Percentiles rank a stretch among this genome's conserved stretches.
phyloP scores from a whole-genome alignment of 2,329 filamentous ascomycete genomes.

The Botryotinia convoluta region DNA sequence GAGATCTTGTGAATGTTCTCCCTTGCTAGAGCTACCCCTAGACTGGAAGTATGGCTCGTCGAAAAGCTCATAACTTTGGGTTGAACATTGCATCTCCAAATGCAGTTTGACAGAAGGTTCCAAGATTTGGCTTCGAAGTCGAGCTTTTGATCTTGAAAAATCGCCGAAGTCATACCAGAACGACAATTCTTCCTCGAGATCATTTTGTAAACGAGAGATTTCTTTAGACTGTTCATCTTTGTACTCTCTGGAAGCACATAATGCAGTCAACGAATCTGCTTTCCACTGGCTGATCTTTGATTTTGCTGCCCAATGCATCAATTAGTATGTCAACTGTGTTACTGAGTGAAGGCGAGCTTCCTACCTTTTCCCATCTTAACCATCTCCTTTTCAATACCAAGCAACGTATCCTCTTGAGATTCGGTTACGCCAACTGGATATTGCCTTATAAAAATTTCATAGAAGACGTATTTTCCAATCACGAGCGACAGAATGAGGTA shows the following conservation, averaged over 20 bases:
- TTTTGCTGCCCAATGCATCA: not conserved
- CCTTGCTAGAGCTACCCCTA: not conserved
- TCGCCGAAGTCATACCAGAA: not conserved
- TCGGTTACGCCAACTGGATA: not conserved
- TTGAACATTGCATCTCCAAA: constrained; percentile 8
- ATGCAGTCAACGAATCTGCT: not conserved
- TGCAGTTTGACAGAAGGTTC: not conserved
- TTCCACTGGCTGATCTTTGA: constrained; percentile 5
- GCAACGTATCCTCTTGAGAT: not conserved
- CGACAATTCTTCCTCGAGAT: not conserved
- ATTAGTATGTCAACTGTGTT: not conserved
- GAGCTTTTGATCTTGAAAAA: not conserved
- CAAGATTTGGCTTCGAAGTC: not conserved
- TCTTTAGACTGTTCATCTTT: not conserved
- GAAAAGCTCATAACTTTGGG: not conserved
- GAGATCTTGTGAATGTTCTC: not conserved
- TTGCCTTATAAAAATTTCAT: not conserved
- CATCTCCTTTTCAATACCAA: not conserved
- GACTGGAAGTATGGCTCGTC: not conserved
- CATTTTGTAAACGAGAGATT: not conserved
- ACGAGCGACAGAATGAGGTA: constrained; percentile 2
- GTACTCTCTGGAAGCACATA: not conserved
- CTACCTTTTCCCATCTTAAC: constrained; percentile 5
- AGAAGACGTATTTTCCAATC: constrained; percentile 3
- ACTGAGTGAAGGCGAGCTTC: not conserved